Base-by-base conservation (phyloP, 495 filamentous ascomycete genomes). In the Trichocladium uniseriatum region DNA sequence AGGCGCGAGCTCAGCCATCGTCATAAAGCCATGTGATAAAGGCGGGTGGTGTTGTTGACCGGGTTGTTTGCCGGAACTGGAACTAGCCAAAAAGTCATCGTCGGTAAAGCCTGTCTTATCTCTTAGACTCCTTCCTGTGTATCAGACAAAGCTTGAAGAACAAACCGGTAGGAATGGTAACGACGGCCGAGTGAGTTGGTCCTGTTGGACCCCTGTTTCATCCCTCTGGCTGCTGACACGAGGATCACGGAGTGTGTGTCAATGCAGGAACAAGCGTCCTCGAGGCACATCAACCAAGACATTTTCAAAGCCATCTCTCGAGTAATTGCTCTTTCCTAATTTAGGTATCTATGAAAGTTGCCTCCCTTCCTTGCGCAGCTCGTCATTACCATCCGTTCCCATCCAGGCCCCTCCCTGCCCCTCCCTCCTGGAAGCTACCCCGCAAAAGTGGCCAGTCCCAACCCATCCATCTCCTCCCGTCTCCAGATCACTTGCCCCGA, bases 371-470 rank as follows among this genome's bases (percentile, higher is more conserved):
- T n/a, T n/a, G n/a, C n/a, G n/a, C n/a, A n/a, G n/a, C n/a, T n/a
- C n/a, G n/a, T n/a, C n/a, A n/a, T n/a, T n/a, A n/a, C n/a, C n/a
- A n/a, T n/a, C n/a, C n/a, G n/a, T n/a, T n/a, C n/a, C n/a, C n/a
- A n/a, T n/a, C n/a, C n/a, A n/a, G n/a, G n/a, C n/a, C n/a, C n/a
- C n/a, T n/a, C n/a, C n/a, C n/a, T n/a, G n/a, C n/a, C n/a, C n/a
- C n/a, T n/a, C n/a, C n/a, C n/a, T n/a, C n/a, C n/a, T n/a, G n/a
- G 7, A 2, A 32, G 45, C 45, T 29, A 48, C 36, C 45, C 37
- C 45, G 45, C 37, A 49, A 21, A 32, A 22, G 46, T 41, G 46
- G 45, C 11, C 19, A 39, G 38, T n/a, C n/a, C n/a, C n/a, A n/a
- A n/a, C n/a, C n/a, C n/a, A n/a, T n/a, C n/a, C n/a, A n/a, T n/a